A percentile compares a stretch with the other conserved stretches of the same genome.
Conservation (phyloP, 208 protist species). For the Wallacemonas sp. region DNA sequence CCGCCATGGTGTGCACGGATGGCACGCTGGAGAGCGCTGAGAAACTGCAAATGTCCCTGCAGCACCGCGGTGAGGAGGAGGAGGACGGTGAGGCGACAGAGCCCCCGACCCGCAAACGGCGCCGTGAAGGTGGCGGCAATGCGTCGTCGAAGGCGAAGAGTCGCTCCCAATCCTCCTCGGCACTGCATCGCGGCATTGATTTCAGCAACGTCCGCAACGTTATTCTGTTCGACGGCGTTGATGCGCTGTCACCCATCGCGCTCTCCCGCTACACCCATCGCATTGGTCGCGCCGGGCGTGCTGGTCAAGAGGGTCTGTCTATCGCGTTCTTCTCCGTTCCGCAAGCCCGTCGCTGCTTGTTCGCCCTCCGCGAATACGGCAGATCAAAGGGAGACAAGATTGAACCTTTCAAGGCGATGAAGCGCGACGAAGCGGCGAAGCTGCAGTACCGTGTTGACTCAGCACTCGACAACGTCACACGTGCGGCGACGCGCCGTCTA, state of each 20-base stretch:
- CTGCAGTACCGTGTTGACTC: slow-evolving; percentile 89
- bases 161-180: slow-evolving; percentile 31
- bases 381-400: slow-evolving; percentile 42
- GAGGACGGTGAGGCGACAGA: slow-evolving; percentile 6
- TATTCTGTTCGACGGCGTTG: slow-evolving; percentile 97
- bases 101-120: slow-evolving; percentile 15
- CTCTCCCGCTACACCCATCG: slow-evolving; percentile 95
- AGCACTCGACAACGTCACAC: slow-evolving; percentile 72
- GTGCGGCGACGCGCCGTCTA: slow-evolving; percentile 75
- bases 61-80: slow-evolving; percentile 11
- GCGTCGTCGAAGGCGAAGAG: neutral
- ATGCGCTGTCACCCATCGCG: slow-evolving; percentile 65
- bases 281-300: slow-evolving; percentile 93
- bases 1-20: slow-evolving; percentile 97
- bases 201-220: slow-evolving; percentile 96
- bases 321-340: slow-evolving; percentile 87
- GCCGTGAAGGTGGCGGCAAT: slow-evolving; percentile 10
- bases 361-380: slow-evolving; percentile 64
- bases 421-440: slow-evolving; percentile 72
- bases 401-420: slow-evolving; percentile 73
- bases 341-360: slow-evolving; percentile 61
- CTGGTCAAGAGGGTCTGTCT: slow-evolving; percentile 83
- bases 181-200: slow-evolving; percentile 96
- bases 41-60: slow-evolving; percentile 55
- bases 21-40: slow-evolving; percentile 81